A percentile compares a stretch with the other conserved stretches of the same genome.
Evolutionary conservation across 441 rosid species (phyloP).

Genomic region (Rhodomyrtus psidioides): DNA sequence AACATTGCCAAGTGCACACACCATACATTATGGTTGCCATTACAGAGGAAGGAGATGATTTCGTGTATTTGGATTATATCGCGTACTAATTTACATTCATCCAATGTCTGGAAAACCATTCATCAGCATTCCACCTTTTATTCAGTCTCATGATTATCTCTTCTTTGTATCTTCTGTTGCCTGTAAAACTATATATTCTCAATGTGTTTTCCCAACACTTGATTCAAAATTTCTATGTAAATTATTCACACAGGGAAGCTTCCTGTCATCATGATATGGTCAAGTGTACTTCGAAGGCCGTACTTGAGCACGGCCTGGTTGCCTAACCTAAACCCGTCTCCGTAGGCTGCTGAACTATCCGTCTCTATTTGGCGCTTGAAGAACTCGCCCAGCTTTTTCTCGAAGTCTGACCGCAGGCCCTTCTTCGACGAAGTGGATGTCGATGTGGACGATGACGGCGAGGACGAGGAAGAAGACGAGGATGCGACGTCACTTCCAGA

Average conservation of each 20-base stretch:
- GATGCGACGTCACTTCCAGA: neutral
- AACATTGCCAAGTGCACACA: neutral
- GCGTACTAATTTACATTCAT: neutral
- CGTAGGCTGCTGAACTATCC: neutral
- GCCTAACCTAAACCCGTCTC: neutral
- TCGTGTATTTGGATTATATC: neutral
- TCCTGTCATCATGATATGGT: neutral
- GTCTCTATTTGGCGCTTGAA: slow-evolving; percentile 2
- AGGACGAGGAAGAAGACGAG: slow-evolving; percentile 1
- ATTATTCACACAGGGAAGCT: neutral
- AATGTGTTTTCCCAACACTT: neutral
- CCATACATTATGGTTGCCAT: neutral
- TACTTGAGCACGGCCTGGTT: neutral
- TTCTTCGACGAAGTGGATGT: neutral
- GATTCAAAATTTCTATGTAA: neutral
- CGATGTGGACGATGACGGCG: neutral
- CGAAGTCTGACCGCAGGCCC: neutral
- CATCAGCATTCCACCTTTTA: neutral
- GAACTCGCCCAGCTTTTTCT: neutral
- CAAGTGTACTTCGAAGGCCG: neutral
- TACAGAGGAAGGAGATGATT: too few relatives aligned
- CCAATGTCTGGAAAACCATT: neutral
- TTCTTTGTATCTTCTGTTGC: neutral
- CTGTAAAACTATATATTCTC: neutral
- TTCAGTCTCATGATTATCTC: neutral